Percentiles rank a stretch among this genome's conserved stretches.
Conservation (phyloP, 805 yeast species). For the Wickerhamiella vanderwaltii region DNA sequence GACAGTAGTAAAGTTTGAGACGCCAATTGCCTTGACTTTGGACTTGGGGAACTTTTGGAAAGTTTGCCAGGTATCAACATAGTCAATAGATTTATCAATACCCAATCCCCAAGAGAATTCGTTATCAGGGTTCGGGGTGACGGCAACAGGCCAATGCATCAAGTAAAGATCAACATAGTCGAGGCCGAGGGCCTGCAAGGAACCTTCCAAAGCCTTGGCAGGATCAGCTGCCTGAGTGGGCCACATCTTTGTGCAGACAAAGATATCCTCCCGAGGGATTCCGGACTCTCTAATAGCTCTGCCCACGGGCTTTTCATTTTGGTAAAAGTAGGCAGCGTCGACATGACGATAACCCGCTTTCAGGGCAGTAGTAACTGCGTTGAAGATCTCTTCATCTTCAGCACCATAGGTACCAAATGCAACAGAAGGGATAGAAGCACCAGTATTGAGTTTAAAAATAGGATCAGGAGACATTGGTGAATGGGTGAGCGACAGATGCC, state of each 20-base stretch:
- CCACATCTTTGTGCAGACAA: slow-evolving; percentile 56
- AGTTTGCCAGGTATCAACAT: slow-evolving; percentile 44
- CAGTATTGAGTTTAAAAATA: slow-evolving; percentile 41
- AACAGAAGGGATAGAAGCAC: slow-evolving; percentile 48
- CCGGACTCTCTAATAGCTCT: slow-evolving; percentile 34
- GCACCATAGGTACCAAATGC: slow-evolving; percentile 61
- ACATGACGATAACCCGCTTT: slow-evolving; percentile 57
- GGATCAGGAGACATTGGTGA: slow-evolving; percentile 8
- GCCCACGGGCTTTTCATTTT: slow-evolving; percentile 58
- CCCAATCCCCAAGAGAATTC: slow-evolving; percentile 30
- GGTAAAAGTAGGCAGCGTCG: slow-evolving; percentile 62
- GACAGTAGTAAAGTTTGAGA: slow-evolving; percentile 49
- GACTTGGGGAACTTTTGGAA: slow-evolving; percentile 43
- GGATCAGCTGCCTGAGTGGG: slow-evolving; percentile 30
- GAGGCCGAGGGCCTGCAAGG: slow-evolving; percentile 39
- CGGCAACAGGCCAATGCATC: slow-evolving; percentile 44
- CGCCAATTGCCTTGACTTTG: slow-evolving; percentile 53
- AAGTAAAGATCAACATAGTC: slow-evolving; percentile 56
- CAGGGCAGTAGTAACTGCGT: slow-evolving; percentile 50
- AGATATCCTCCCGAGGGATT: slow-evolving; percentile 39
- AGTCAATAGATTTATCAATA: slow-evolving; percentile 31
- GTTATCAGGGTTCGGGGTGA: slow-evolving; percentile 25
- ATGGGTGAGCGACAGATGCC: neutral
- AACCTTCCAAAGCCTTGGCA: slow-evolving; percentile 37
- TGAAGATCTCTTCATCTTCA: slow-evolving; percentile 31